Base-by-base conservation (phyloP, 306 rosid species). In the Prunus armeniaca region DNA sequence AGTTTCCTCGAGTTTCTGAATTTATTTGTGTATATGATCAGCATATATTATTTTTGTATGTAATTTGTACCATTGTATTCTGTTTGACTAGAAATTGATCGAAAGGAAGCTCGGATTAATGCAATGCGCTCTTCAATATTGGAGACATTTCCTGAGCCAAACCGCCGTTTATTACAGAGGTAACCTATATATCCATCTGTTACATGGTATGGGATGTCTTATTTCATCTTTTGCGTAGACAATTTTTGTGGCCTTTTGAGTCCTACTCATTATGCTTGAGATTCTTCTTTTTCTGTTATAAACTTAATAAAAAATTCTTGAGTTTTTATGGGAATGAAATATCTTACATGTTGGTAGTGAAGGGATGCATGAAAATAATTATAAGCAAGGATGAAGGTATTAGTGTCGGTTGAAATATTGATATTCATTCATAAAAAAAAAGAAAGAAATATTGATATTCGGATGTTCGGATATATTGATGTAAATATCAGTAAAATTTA, bases 111-210 rank as follows among this genome's bases (percentile, higher is more conserved):
- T 75, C 89, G 96, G 81, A 86, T 88, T 28, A 92, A 82, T 75
- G 98, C 97, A 76, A 91, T 92, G 91, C 96, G 96, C 19, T 79
- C 91, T 77, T 91, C 98, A 71, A 87, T 92, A 75, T 68, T 91
- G 83, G 99, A 96, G 80, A 91, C 97, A 66, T 96, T 96, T 84
- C 99, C 99, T 3, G 99, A 96, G 80, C 99, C 99, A 57, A 96
- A 96, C 72, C 91, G 99, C 62, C 97, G 96, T 50, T 87, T 96
- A 81, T 85, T 96, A 73, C 98, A 92, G 22, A 96, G 99, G 99
- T 96, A 43, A 67, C 60, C 54, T 27, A 46, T 75, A 71, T 38
- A 57, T 65, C 38, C 43, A 51, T 43, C 41, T 55, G 45, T 52
- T 38, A 50, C 78, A 46, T 71, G 71, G 77, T 61, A 17, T 60